A percentile compares a stretch with the other conserved stretches of the same genome.
These are phyloP conservation scores for Jackrogersella multiformis DNA, from an alignment of 495 filamentous ascomycete species.

Conservation along the genomic window DNA sequence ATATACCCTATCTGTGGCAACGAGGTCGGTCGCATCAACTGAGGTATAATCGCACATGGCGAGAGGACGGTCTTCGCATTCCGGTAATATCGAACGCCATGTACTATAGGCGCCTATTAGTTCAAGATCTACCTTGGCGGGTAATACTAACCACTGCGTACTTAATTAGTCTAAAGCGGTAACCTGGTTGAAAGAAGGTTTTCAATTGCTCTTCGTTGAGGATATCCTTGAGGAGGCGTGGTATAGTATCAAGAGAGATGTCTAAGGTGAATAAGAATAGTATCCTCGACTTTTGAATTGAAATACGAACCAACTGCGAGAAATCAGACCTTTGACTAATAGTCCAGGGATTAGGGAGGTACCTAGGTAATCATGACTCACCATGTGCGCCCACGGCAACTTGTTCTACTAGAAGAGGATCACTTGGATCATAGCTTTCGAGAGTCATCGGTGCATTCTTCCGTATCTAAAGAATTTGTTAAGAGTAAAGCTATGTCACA, in stretches of 20 bases:
- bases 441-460: conserved; percentile 21
- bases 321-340: not conserved
- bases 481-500: not conserved
- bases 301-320: conserved; percentile 10
- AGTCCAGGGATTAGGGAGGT: not conserved
- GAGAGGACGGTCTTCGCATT: conserved; percentile 21
- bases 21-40: conserved; percentile 11
- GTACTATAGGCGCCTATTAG: conserved; percentile 3
- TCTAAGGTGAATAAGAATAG: conserved; percentile 2
- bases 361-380: not conserved
- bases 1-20: conserved; percentile 22
- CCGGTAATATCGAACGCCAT: conserved; percentile 14
- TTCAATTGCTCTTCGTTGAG: conserved; percentile 19
- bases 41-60: conserved; percentile 21
- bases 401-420: conserved; percentile 20
- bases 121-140: no score
- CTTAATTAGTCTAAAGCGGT: conserved; percentile 23
- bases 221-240: conserved; percentile 12
- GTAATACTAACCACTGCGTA: no score
- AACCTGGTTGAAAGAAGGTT: conserved; percentile 15
- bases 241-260: conserved; percentile 23
- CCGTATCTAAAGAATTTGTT: conserved; percentile 4
- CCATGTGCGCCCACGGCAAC: conserved; percentile 21
- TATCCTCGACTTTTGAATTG: not conserved
- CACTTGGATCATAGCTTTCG: conserved; percentile 17